Percentiles rank a stretch among this genome's conserved stretches.
phyloP scores from a whole-genome alignment of 345 rosid species.

The Psidium guajava region DNA sequence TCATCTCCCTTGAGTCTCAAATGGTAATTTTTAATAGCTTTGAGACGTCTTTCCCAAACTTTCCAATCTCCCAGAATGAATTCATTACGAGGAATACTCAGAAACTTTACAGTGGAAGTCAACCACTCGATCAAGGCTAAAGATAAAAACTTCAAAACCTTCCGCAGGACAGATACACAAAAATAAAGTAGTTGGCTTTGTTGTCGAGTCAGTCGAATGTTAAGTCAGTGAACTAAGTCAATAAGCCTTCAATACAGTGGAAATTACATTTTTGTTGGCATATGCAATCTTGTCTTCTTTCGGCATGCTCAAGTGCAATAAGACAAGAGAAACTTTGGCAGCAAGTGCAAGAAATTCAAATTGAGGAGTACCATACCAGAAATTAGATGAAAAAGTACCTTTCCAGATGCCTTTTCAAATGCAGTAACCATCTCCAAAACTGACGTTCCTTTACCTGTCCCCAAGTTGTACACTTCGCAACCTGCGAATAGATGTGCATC shows the following conservation, averaged over 20 bases:
- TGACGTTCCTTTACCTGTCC: slow-evolving; percentile 95
- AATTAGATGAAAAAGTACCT: slow-evolving; percentile 30
- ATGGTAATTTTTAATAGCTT: background rate
- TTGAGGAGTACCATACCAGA: background rate
- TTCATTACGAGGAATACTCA: background rate
- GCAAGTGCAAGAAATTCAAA: background rate
- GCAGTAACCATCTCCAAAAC: slow-evolving; percentile 94
- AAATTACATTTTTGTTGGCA: background rate
- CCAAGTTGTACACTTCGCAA: slow-evolving; percentile 91
- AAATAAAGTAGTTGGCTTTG: background rate
- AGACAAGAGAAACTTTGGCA: background rate
- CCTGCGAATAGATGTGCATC: slow-evolving; percentile 14
- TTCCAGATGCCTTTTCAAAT: slow-evolving; percentile 85
- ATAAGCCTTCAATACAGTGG: background rate
- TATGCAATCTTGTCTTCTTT: background rate
- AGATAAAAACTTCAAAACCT: background rate
- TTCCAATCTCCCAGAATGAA: background rate
- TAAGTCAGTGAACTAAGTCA: background rate
- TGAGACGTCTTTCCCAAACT: background rate
- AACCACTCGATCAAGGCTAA: background rate
- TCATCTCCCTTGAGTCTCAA: background rate
- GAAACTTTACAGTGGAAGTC: background rate
- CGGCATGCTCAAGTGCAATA: background rate
- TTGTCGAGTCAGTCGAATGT: background rate
- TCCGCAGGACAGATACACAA: background rate